phyloP scores from a whole-genome alignment of 2,329 filamentous ascomycete genomes.

The Helotiales sp. region DNA sequence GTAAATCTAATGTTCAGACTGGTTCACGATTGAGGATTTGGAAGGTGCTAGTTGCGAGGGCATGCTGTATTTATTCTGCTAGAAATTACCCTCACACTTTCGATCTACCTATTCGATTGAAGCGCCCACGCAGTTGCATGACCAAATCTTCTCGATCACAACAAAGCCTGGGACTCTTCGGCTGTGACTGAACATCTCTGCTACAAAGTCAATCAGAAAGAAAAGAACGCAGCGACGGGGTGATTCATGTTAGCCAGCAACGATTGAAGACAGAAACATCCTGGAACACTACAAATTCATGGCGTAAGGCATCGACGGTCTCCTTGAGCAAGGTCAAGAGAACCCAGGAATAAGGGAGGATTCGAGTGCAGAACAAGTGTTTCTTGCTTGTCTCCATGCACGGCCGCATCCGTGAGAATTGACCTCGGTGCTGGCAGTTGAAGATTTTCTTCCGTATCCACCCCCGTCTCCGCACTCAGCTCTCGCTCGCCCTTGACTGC shows the following conservation, averaged over 20 bases:
- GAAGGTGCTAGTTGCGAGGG: no score
- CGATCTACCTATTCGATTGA: no score
- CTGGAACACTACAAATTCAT: no score
- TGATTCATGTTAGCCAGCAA: no score
- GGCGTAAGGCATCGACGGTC: no score
- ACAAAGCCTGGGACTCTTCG: no score
- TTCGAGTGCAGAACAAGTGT: not conserved
- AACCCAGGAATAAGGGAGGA: conserved; percentile 15
- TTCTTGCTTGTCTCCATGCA: not conserved
- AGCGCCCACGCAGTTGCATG: not conserved
- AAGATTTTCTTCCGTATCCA: conserved; percentile 1
- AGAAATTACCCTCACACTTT: no score
- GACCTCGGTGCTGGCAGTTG: no score
- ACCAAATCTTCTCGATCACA: not conserved
- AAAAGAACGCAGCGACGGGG: not conserved
- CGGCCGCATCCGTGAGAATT: no score
- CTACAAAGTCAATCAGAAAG: not conserved
- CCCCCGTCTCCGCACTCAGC: not conserved
- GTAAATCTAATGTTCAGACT: not conserved
- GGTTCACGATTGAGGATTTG: no score
- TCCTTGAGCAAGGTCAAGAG: not conserved
- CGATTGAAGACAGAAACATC: not conserved
- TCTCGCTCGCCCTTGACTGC: not conserved
- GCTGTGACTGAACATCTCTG: not conserved
- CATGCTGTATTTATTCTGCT: no score